Conservation (phyloP, 2,329 filamentous ascomycete genomes). For the Pyrenophora seminiperda region DNA sequence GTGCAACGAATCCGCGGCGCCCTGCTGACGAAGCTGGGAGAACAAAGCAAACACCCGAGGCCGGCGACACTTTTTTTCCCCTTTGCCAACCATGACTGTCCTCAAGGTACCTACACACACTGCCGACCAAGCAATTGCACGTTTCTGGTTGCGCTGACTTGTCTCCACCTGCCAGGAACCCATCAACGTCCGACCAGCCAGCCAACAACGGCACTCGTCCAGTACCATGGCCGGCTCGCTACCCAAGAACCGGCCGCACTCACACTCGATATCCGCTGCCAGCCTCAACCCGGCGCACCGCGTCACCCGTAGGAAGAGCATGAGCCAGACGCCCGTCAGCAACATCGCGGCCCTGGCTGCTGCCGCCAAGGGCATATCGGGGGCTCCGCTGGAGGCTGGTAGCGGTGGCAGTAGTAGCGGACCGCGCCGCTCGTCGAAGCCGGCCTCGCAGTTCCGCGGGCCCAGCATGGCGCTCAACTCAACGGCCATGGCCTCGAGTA, state of each 20-base stretch:
- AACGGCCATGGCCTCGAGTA: constrained; percentile 67
- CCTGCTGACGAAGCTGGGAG: constrained; percentile 18
- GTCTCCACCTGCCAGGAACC: constrained; percentile 39
- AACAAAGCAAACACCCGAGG: constrained; percentile 22
- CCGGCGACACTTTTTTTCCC: constrained; percentile 11
- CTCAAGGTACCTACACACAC: constrained; percentile 39
- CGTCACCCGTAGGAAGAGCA: constrained; percentile 91
- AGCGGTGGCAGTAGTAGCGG: constrained; percentile 16
- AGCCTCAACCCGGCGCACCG: constrained; percentile 82
- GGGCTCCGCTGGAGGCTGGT: constrained; percentile 61
- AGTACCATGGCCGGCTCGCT: constrained; percentile 64
- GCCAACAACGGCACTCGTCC: constrained; percentile 52
- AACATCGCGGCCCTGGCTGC: constrained; percentile 78
- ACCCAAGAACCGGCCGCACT: constrained; percentile 74
- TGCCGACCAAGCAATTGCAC: constrained; percentile 4
- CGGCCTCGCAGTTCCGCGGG: constrained; percentile 51
- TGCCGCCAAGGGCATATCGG: constrained; percentile 66
- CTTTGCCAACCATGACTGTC: constrained; percentile 44
- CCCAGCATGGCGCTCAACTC: constrained; percentile 61
- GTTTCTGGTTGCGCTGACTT: constrained; percentile 37
- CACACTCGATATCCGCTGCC: constrained; percentile 78
- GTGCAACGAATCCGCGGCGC: constrained; percentile 25
- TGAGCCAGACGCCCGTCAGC: constrained; percentile 73
- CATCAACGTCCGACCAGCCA: constrained; percentile 51
- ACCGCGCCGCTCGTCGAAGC: constrained; percentile 72